Evolutionary conservation across 1,284 basidiomycete species (phyloP), one percentile per base, ranked within the genome.

Genomic region (Peniophora sp.): DNA sequence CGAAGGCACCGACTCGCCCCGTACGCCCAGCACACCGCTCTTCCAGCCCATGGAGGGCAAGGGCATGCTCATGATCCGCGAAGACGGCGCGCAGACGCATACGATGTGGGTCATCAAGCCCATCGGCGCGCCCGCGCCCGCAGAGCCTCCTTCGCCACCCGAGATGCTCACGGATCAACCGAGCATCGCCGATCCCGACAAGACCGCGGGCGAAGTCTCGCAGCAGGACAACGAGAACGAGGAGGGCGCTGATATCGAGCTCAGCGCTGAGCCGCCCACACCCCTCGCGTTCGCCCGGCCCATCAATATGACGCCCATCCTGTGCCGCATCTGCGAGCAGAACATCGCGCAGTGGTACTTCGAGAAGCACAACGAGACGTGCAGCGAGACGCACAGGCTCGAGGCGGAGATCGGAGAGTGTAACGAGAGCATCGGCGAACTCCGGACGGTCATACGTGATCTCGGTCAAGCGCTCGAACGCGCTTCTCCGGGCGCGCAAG

Each of bases 331-430:
- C 57, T 99, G 97, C 74, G 97, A 99, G 69, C 85, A 90, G 61
- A 87, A 91, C 60, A 88, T 99, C 50, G 95, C 97, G 2, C 89
- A 96, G 52, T 99, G 97, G 95, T 99, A 96, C 73, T 99, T 99
- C 64, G 97, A 98, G 70, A 98, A 98, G 73, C 97, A 99, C 74
- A 98, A 95, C 75, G 97, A 99, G 71, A 99, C 96, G 10, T 99
- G 97, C 66, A 92, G 86, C 60, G 97, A 98, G 69, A 88, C 93
- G 1, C 97, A 99, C 68, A 85, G 93, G 43, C 76, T 99, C 55
- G 97, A 99, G 68, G 93, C 96, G 39, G 94, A 97, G 68, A 94
- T 99, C 55, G 74, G 79, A 24, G 90, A 94, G 62, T 92, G 88
- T 72, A 97, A 99, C 70, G 97, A 99, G 64, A 86, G 85, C 23